A percentile compares a stretch with the other conserved stretches of the same genome.
phyloP scores from a whole-genome alignment of 345 rosid genomes.

The Gossypium herbaceum region DNA sequence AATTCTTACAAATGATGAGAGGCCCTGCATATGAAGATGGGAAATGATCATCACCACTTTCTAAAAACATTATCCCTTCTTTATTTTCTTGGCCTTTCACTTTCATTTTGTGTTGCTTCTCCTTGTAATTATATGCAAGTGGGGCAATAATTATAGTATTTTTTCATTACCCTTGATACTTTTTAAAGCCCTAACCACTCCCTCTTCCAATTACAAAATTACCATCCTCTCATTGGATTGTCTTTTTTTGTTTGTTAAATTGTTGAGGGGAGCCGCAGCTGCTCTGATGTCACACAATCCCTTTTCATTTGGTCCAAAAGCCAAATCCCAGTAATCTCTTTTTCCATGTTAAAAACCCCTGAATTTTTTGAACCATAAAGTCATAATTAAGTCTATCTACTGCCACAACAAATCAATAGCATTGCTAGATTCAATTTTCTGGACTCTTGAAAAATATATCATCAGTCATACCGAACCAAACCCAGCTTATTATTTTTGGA shows the following conservation, averaged over 20 bases:
- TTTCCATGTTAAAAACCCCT: slow-evolving; percentile 1
- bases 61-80: slow-evolving; percentile 1
- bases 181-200: slow-evolving; percentile 31
- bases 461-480: neutral
- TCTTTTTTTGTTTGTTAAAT: slow-evolving; percentile 3
- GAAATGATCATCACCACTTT: slow-evolving; percentile 25
- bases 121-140: slow-evolving; percentile 46
- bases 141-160: slow-evolving; percentile 35
- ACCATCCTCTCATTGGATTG: slow-evolving; percentile 14
- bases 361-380: neutral
- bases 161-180: slow-evolving; percentile 15
- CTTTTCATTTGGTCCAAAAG: neutral
- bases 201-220: slow-evolving; percentile 18
- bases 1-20: slow-evolving; percentile 32
- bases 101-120: slow-evolving; percentile 30
- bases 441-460: neutral
- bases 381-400: neutral
- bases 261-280: neutral
- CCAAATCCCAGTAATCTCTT: neutral
- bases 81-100: slow-evolving; percentile 13
- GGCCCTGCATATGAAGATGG: slow-evolving; percentile 24
- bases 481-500: slow-evolving; percentile 6
- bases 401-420: neutral
- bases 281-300: slow-evolving; percentile 14
- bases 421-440: neutral